Base-by-base conservation (phyloP, 2,329 filamentous ascomycete species). In the Ophiostoma fasciatum region DNA sequence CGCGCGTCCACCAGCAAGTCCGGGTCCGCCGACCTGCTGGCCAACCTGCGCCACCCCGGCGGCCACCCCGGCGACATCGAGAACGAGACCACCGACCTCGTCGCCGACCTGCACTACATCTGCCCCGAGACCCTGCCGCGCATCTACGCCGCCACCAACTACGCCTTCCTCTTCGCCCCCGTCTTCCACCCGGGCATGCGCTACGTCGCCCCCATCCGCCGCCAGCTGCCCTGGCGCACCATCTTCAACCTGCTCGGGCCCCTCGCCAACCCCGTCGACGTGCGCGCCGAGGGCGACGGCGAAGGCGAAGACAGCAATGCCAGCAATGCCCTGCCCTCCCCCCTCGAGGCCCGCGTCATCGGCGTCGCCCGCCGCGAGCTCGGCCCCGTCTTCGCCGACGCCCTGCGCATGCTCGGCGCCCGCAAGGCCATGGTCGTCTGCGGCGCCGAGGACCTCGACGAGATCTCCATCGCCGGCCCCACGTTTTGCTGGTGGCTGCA, bases 201-300 rank as follows among this genome's bases (percentile, higher is more conserved):
- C 54, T 78, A 87, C 55, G 85, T 90, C 27, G 84, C 85, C 5
- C 74, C 79, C 2, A 78, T 94, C 45, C 79, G 90, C 43, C 82
- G 75, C 51, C 81, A 92, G 54, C 72, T 98, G 17, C 88, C 88
- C 40, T 88, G 90, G 68, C 76, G 90, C 49, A 98, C 90, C 2
- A 88, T 98, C 47, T 98, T 98, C 74, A 98, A 98, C 59, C 73
- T 98, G 13, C 71, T 98, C 33, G 90, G 90, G 0, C 90, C 90
- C 0, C 66, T 98, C 20, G 81, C 85, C 31, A 96, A 96, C 57
- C 90, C 90, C 0, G 71, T 93, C 14, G 82, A 94, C 50, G 74
- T 77, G 48, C 57, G 39, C 11, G 39, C 37, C 25, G 37, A 32
- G 4, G 15, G 3, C 19, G 10, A 28, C 37, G 18, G 29, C 38